phyloP scores from a whole-genome alignment of 139 green algal species.

The Dunaliella primolecta region DNA sequence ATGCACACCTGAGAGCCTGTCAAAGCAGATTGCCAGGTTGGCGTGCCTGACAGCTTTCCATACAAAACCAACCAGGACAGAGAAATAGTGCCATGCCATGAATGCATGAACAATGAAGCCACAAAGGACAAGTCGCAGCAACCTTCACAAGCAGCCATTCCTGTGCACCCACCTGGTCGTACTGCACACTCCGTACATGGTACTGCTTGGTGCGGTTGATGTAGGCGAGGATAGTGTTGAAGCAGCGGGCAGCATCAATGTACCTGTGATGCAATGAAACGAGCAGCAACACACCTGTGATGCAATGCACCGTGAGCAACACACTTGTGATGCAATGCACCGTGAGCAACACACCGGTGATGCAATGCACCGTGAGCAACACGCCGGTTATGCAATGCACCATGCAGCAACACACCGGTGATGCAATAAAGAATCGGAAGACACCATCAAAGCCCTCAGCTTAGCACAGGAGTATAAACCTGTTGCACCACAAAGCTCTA shows the following conservation, averaged over 20 bases:
- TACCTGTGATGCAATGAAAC: constrained; percentile 70
- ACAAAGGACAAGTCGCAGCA: no score
- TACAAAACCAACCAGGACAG: no score
- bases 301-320: neutral
- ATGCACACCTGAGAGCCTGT: no score
- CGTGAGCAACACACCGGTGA: neutral
- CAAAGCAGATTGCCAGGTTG: no score
- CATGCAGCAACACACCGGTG: neutral
- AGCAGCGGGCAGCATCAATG: constrained; percentile 75
- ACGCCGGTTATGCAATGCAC: neutral
- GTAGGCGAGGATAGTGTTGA: constrained; percentile 88
- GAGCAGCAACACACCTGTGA: neutral
- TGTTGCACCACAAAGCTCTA: no score
- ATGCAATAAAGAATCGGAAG: no score
- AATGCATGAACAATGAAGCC: no score
- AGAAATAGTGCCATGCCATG: no score
- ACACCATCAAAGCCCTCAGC: no score
- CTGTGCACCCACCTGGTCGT: constrained; percentile 45
- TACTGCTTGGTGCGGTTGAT: constrained; percentile 81
- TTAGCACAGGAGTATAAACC: no score
- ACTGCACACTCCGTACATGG: constrained; percentile 59
- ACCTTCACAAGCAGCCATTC: no score
- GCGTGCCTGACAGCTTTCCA: no score
- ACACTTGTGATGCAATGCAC: neutral
- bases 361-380: neutral